Evolutionary conservation across 305 asterid genomes (phyloP).

Genomic region (Petunia hybrid): DNA sequence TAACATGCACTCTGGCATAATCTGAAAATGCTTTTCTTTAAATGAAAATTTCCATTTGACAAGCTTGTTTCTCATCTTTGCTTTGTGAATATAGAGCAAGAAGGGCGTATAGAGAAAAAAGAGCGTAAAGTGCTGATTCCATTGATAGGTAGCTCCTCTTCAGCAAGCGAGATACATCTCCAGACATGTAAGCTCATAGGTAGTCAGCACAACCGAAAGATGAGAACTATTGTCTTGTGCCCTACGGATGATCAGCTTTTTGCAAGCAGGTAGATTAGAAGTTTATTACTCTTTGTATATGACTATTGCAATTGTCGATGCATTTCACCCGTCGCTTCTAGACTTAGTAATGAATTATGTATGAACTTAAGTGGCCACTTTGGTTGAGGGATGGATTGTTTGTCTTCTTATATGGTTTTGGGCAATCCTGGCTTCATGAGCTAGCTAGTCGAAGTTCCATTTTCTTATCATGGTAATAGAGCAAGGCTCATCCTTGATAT

Average conservation of each 20-base stretch:
- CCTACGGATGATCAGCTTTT: conserved; percentile 89
- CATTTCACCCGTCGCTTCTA: conserved; percentile 4
- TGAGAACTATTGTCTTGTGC: conserved; percentile 82
- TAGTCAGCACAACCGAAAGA: conserved; percentile 92
- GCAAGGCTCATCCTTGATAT: no score
- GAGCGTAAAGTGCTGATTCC: conserved; percentile 70
- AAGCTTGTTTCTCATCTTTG: conserved; percentile 16
- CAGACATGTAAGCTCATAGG: conserved; percentile 55
- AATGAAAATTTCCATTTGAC: background rate
- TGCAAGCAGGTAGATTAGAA: conserved; percentile 71
- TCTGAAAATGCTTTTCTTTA: conserved; percentile 11
- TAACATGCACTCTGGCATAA: conserved; percentile 8
- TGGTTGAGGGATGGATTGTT: no score
- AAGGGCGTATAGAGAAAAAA: conserved; percentile 67
- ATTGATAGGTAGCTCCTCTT: conserved; percentile 57
- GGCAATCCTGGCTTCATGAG: no score
- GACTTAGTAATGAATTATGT: background rate
- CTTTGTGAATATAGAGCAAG: conserved; percentile 57
- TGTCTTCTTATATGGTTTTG: no score
- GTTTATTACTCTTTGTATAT: conserved; percentile 7
- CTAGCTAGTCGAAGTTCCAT: no score
- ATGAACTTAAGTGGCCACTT: no score
- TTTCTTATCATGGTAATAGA: no score
- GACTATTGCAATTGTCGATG: conserved; percentile 13
- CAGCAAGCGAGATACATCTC: conserved; percentile 60